A percentile compares a stretch with the other conserved stretches of the same genome.
phyloP scores from a whole-genome alignment of 257 asterid species.

The Knoxia roxburghii region DNA sequence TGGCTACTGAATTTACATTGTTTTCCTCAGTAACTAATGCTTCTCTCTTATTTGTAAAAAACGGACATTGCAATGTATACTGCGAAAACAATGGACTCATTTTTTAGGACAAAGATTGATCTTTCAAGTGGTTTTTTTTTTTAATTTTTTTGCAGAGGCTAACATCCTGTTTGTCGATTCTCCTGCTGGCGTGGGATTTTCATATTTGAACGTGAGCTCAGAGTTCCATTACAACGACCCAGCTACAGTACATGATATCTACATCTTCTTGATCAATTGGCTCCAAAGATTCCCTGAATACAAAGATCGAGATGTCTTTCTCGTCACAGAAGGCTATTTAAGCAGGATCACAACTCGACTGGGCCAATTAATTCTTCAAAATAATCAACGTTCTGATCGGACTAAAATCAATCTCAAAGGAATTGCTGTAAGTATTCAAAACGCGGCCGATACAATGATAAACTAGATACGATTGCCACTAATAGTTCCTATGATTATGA shows the following conservation, averaged over 20 bases:
- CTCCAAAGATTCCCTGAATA: slow-evolving; percentile 54
- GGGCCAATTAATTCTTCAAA: slow-evolving; percentile 34
- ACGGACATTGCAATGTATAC: too few relatives aligned
- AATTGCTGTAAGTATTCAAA: slow-evolving; percentile 56
- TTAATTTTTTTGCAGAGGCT: slow-evolving; percentile 9
- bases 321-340: slow-evolving; percentile 54
- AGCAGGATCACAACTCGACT: slow-evolving; percentile 50
- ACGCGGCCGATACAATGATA: too few relatives aligned
- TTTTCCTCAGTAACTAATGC: too few relatives aligned
- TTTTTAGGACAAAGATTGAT: too few relatives aligned
- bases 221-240: not conserved
- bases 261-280: slow-evolving; percentile 34
- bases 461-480: too few relatives aligned
- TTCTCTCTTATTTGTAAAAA: too few relatives aligned
- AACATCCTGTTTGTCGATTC: slow-evolving; percentile 8
- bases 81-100: too few relatives aligned
- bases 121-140: too few relatives aligned
- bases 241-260: not conserved
- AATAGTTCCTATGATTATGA: too few relatives aligned
- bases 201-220: slow-evolving; percentile 9
- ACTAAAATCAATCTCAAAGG: slow-evolving; percentile 47
- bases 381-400: slow-evolving; percentile 32
- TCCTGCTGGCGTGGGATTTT: slow-evolving; percentile 13
- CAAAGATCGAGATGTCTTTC: slow-evolving; percentile 41
- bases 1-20: too few relatives aligned